Evolutionary conservation across 352 stramenopile species (phyloP), one percentile per base, ranked within the genome.

Genomic region (Pythium scleroteichum): DNA sequence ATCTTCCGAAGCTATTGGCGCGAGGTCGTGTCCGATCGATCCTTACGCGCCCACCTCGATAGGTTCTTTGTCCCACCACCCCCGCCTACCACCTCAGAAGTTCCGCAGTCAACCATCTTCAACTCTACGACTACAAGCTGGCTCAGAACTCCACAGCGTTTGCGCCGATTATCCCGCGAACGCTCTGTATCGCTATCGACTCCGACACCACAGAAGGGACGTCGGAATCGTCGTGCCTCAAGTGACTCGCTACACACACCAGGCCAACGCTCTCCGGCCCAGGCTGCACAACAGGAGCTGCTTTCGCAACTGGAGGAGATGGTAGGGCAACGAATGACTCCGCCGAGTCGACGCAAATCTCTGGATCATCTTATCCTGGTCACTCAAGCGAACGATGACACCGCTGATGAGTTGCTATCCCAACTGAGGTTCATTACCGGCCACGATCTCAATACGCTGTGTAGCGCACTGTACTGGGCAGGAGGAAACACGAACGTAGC

Each of bases 391-490:
- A 57, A 2, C 12, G 64, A 65, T 24, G 24, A 32, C 22, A 55
- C 68, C 5, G 47, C 62, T 32, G 46, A 66, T 22, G 29, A 47
- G 1, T 6, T 66, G 3, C 22, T 73, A 24, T n/a, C 35, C 3
- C 35, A 35, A n/a, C 35, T 73, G 13, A 55, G 67, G 38, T 67
- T 68, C n/a, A 27, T 54, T 22, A 73, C 61, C 5, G 47, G 17
- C 20, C 62, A 71, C 19, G 56, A 67, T 29, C 20, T 54, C 22
- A 62, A 63, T 29, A 53, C 62, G 9, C 46, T 73, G 7, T 62
- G 46, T 47, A 58, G 55, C 33, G 66, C 66, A 10, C 33, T 73
- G 8, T 73, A 68, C 62, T 73, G 53, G 53, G 40, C 55, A 10
- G 64, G 53, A 24, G 66, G 66, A 14, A 61, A 63, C 14, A 39